Base-by-base conservation (phyloP, 2,329 filamentous ascomycete species). In the Diaporthe aspalathi region DNA sequence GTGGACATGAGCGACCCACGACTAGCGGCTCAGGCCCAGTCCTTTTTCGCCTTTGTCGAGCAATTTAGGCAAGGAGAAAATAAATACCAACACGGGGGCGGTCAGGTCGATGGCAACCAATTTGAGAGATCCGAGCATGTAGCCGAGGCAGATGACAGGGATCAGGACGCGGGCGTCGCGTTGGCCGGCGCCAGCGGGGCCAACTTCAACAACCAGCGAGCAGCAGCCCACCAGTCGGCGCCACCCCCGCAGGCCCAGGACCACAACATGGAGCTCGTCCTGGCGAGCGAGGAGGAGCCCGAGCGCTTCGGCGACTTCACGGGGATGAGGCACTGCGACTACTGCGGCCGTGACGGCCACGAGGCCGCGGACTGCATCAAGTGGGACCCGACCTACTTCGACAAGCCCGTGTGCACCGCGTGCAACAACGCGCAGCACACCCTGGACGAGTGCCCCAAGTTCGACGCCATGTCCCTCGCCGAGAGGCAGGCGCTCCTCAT, bases 401-500 rank as follows among this genome's bases (percentile, higher is more conserved):
- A 70, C 40, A 72, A 72, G 71, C 35, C 50, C 53, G 54, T 57
- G 9, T 72, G 62, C 53, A 35, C 49, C 17, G 38, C 35, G 5
- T 70, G 62, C 62, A 67, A 72, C 54, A 72, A 67, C 62, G 47
- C 22, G 2, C 20, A 54, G n/a, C 62, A 67, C 47, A 1, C 5
- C 14, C 29, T 72, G 5, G 70, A 70, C 47, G 70, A 72, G 27
- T 72, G 67, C 16, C 32, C 27, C 24, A 27, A 16, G 22, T 72
- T 72, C 62, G 35, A 12, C 4, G n/a, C 16, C 2, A 38, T 62
- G 53, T 0, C 14, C 12, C 2, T 5, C 1, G 8, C 52, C 2
- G 6, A 32, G 24, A 62, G 54, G 50, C 12, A 32, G 50, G 35
- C 32, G 29, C 66, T 72, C 11, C 49, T 72, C 16, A 22, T 72